Evolutionary conservation across 2,329 filamentous ascomycete genomes (phyloP).

Genomic region (Phialophora macrospora): DNA sequence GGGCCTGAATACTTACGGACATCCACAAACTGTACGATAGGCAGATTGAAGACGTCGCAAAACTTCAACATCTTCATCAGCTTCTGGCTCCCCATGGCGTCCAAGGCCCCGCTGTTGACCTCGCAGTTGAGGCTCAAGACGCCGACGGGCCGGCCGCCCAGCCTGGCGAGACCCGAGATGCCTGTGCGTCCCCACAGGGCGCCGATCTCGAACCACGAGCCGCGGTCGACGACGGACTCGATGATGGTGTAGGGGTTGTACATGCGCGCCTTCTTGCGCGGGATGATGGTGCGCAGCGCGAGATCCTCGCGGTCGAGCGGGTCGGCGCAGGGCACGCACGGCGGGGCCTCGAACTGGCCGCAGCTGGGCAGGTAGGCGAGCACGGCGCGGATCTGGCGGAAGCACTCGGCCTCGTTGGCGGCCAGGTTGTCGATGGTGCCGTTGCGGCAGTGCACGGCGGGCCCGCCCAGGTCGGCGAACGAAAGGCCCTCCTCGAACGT

Average conservation of each 20-base stretch:
- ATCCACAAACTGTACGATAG: conserved; percentile 67
- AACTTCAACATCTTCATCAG: conserved; percentile 65
- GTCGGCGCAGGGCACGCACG: conserved; percentile 53
- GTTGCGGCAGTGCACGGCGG: conserved; percentile 66
- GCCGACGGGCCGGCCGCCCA: conserved; percentile 63
- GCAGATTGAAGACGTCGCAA: conserved; percentile 69
- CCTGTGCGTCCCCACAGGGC: conserved; percentile 66
- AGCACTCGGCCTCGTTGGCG: conserved; percentile 64
- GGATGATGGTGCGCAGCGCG: conserved; percentile 61
- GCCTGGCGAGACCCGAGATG: conserved; percentile 64
- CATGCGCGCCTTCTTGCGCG: conserved; percentile 62
- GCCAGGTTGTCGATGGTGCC: conserved; percentile 70
- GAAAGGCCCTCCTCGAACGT: conserved; percentile 68
- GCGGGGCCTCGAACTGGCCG: conserved; percentile 59
- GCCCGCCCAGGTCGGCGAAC: conserved; percentile 65
- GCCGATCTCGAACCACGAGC: conserved; percentile 68
- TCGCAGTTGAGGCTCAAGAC: conserved; percentile 66
- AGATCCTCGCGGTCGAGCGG: conserved; percentile 56
- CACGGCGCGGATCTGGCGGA: conserved; percentile 64
- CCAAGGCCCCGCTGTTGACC: conserved; percentile 65
- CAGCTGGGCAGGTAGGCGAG: conserved; percentile 64
- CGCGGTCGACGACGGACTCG: conserved; percentile 59
- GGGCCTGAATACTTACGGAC: conserved; percentile 49
- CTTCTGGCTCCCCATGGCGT: conserved; percentile 66
- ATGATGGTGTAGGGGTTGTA: conserved; percentile 66